Percentiles rank a stretch among this genome's conserved stretches.
phyloP scores from a whole-genome alignment of 768 basidiomycete genomes.

The Candolleomyces efflorescens region DNA sequence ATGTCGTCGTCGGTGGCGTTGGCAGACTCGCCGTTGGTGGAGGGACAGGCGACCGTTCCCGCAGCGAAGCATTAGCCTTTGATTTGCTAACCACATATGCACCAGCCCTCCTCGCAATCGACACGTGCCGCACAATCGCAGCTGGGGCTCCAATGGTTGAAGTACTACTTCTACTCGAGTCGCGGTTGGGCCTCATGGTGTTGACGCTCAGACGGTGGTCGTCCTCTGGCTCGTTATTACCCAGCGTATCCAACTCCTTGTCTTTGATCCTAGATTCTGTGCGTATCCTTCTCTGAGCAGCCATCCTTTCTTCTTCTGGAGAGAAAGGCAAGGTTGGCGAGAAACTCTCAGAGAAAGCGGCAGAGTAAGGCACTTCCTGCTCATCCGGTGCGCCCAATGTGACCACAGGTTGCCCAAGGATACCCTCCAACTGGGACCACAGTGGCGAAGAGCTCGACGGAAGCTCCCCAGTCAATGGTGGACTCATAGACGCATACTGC shows the following conservation, averaged over 20 bases:
- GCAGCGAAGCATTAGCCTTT: constrained; percentile 10
- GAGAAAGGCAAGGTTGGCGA: constrained; percentile 22
- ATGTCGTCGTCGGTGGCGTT: not conserved
- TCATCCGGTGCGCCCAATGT: not conserved
- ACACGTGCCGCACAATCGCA: constrained; percentile 42
- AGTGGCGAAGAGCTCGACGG: constrained; percentile 9
- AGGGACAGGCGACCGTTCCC: constrained; percentile 6
- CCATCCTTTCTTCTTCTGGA: constrained; percentile 17
- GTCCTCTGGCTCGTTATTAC: constrained; percentile 10
- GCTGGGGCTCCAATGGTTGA: constrained; percentile 36
- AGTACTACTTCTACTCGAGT: constrained; percentile 43
- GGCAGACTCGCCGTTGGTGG: constrained; percentile 4
- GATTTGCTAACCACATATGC: constrained; percentile 45
- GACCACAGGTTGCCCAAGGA: constrained; percentile 21
- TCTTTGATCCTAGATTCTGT: constrained; percentile 5
- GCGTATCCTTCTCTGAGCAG: constrained; percentile 16
- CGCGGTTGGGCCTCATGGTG: constrained; percentile 26
- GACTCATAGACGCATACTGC: constrained; percentile 4
- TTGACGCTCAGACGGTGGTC: constrained; percentile 10
- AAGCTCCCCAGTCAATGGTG: constrained; percentile 7
- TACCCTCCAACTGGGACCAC: constrained; percentile 15
- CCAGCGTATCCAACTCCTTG: not conserved
- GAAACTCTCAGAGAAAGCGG: constrained; percentile 19
- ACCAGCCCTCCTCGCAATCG: constrained; percentile 44
- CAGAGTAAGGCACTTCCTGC: constrained; percentile 16